Conservation (phyloP, 164 flowering plant species). For the Macadamia tetraphylla region DNA sequence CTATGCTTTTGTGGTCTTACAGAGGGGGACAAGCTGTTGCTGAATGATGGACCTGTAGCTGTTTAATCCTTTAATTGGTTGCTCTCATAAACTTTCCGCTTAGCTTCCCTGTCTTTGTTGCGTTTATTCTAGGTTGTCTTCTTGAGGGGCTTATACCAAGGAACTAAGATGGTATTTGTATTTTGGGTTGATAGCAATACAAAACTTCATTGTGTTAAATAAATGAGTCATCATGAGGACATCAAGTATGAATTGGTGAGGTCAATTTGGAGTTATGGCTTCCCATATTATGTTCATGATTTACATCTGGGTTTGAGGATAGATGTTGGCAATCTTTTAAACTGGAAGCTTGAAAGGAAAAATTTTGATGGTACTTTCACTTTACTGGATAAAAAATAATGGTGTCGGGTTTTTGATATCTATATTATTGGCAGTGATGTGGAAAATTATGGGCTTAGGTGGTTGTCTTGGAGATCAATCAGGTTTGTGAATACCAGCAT, state of each 20-base stretch:
- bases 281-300: slow-evolving; percentile 11
- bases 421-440: slow-evolving; percentile 7
- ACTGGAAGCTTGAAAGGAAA: slow-evolving; percentile 10
- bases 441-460: slow-evolving; percentile 1
- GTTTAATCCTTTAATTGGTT: slow-evolving; percentile 3
- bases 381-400: slow-evolving; percentile 9
- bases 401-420: slow-evolving; percentile 5
- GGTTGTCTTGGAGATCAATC: slow-evolving; percentile 9
- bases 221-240: slow-evolving; percentile 17
- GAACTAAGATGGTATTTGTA: slow-evolving; percentile 1
- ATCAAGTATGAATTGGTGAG: slow-evolving; percentile 12
- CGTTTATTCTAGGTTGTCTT: slow-evolving; percentile 22
- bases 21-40: slow-evolving; percentile 17
- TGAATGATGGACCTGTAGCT: slow-evolving; percentile 18
- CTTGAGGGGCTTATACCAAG: slow-evolving; percentile 12
- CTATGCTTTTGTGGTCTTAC: slow-evolving; percentile 21
- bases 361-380: slow-evolving; percentile 8
- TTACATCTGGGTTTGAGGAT: slow-evolving; percentile 7
- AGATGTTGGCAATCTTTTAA: slow-evolving; percentile 3
- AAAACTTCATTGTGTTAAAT: slow-evolving; percentile 9
- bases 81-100: background rate
- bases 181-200: slow-evolving; percentile 6
- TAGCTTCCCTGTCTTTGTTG: background rate
- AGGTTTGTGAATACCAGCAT: background rate
- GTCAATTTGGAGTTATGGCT: slow-evolving; percentile 6